Percentiles rank a stretch among this genome's conserved stretches.
Evolutionary conservation across 2,329 filamentous ascomycete genomes (phyloP).

Genomic region (Sarocladium oryzae): DNA sequence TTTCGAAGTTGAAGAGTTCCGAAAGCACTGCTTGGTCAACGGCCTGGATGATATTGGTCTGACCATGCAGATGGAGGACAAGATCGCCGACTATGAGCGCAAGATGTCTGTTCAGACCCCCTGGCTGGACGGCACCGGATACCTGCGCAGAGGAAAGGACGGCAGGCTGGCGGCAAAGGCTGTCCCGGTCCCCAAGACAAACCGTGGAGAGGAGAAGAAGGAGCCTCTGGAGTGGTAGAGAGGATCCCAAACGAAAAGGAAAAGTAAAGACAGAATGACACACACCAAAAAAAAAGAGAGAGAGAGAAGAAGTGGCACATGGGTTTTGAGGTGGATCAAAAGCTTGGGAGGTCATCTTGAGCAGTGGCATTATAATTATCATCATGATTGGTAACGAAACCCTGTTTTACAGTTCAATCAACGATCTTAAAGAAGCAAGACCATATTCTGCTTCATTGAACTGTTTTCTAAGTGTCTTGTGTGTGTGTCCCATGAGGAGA

Average conservation of each 20-base stretch:
- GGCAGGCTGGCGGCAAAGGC: slow-evolving; percentile 53
- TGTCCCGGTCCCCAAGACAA: slow-evolving; percentile 76
- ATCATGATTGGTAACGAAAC: slow-evolving; percentile 6
- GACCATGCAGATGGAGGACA: slow-evolving; percentile 85
- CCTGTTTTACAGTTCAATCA: background rate
- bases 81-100: slow-evolving; percentile 78
- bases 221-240: slow-evolving; percentile 84
- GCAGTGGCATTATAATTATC: background rate
- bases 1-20: slow-evolving; percentile 89
- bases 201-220: slow-evolving; percentile 73
- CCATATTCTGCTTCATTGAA: slow-evolving; percentile 5
- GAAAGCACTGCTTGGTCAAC: slow-evolving; percentile 89
- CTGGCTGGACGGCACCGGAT: slow-evolving; percentile 84
- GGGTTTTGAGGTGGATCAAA: background rate
- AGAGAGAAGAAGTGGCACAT: too few species aligned
- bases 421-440: background rate
- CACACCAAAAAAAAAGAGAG: too few species aligned
- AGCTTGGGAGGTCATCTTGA: background rate
- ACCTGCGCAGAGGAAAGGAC: slow-evolving; percentile 56
- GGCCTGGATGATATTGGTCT: slow-evolving; percentile 93
- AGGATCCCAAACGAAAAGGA: background rate
- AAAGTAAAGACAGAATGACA: too few species aligned
- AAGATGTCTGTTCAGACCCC: slow-evolving; percentile 73
- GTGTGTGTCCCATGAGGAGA: too few species aligned
- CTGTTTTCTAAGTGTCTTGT: too few species aligned